A percentile compares a stretch with the other conserved stretches of the same genome.
These are phyloP conservation scores for Boletus barrowsii DNA, from an alignment of 768 basidiomycete genomes.

Conservation along the genomic window DNA sequence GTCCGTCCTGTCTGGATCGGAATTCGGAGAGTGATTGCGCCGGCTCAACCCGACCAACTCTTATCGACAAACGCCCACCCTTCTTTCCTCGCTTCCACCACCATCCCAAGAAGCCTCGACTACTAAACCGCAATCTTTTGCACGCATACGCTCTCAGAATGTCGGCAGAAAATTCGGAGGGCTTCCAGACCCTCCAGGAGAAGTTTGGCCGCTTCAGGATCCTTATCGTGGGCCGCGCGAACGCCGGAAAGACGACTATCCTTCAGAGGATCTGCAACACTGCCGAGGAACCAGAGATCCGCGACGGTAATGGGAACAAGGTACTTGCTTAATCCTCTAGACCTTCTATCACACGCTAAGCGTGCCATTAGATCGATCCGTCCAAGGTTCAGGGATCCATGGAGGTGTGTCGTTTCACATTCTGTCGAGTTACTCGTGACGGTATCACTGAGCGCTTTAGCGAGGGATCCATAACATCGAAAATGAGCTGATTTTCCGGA, in stretches of 20 bases:
- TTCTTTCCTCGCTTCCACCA: background rate
- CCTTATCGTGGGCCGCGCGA: background rate
- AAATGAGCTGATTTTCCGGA: conserved; percentile 2
- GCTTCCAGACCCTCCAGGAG: background rate
- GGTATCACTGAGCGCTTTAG: background rate
- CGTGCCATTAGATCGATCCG: background rate
- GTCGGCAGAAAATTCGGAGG: background rate
- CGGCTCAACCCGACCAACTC: too few relatives aligned
- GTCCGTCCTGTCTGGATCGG: too few relatives aligned
- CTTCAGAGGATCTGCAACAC: conserved; percentile 2
- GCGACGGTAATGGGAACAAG: background rate
- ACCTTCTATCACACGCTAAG: background rate
- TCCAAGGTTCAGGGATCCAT: background rate
- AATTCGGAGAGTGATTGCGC: too few relatives aligned
- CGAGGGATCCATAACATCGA: background rate
- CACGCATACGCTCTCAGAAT: background rate
- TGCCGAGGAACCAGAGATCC: conserved; percentile 3
- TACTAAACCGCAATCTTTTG: background rate
- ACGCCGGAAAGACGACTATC: conserved; percentile 6
- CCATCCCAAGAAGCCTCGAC: background rate
- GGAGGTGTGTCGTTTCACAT: background rate
- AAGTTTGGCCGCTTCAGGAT: conserved; percentile 1
- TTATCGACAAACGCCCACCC: too few relatives aligned
- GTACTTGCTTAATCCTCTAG: background rate
- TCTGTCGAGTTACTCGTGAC: too few relatives aligned